Evolutionary conservation across 139 green algal species (phyloP).

Genomic region (Edaphochlamys debaryana): DNA sequence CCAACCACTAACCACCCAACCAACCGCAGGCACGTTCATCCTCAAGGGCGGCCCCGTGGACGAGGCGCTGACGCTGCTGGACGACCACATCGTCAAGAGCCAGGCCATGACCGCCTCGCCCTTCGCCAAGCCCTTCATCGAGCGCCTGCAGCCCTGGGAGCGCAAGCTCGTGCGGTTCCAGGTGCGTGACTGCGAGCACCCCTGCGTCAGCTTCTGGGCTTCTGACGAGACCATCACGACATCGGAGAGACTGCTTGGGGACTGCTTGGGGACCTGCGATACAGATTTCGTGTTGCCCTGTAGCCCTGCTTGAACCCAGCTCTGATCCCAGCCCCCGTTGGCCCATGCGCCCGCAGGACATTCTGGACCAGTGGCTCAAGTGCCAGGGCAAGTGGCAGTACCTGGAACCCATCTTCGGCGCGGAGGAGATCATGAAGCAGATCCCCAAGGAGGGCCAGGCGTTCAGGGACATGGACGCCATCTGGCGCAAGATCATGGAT

Average conservation of each 20-base stretch:
- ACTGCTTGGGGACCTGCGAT: too few species aligned
- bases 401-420: conserved; percentile 78
- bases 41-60: conserved; percentile 78
- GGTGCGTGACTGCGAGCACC: too few species aligned
- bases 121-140: conserved; percentile 75
- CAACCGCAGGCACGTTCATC: conserved; percentile 71
- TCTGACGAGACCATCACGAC: too few species aligned
- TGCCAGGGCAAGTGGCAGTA: conserved; percentile 79
- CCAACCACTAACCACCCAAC: too few species aligned
- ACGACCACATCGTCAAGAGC: conserved; percentile 83
- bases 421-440: conserved; percentile 79
- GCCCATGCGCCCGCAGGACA: too few species aligned
- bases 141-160: conserved; percentile 74
- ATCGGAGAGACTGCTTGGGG: too few species aligned
- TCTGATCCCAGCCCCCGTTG: too few species aligned
- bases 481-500: conserved; percentile 79
- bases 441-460: conserved; percentile 70
- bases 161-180: conserved; percentile 71
- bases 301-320: too few species aligned
- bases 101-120: conserved; percentile 75
- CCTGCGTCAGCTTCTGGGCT: background rate
- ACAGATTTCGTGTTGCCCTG: too few species aligned
- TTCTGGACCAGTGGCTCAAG: conserved; percentile 75
- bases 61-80: conserved; percentile 81
- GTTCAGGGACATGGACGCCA: conserved; percentile 74